Base-by-base conservation (phyloP, 176 grass and related monocot species). In the Phyllostachys edulis region DNA sequence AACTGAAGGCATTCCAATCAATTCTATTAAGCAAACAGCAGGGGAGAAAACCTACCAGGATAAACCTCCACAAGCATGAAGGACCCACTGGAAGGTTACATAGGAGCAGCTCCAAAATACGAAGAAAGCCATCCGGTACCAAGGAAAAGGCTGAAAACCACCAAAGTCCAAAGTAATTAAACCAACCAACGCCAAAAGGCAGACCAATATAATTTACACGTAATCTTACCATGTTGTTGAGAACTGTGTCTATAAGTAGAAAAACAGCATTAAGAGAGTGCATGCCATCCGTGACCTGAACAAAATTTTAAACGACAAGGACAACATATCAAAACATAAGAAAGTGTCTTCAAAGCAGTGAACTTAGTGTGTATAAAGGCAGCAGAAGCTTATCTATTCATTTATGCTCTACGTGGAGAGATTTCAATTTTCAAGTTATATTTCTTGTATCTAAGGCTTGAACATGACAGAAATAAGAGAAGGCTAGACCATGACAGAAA, bases 121-220 rank as follows among this genome's bases (percentile, higher is more conserved):
- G 87, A 99, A 99, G 65, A 94, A 99, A 64, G 88, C 89, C 24
- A 99, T 92, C 20, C 88, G 83, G 67, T 95, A 99, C 89, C 84
- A 94, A 34, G 93, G 96, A 82, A 99, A 96, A 79, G 88, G 90
- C 96, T 99, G 91, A 72, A 92, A 63, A 52, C 47, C 46, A 38
- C 45, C 24, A 38, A 83, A 14, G 68, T 84, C 76, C 62, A 46
- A 57, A 71, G 59, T 60, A 50, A 74, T 18, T 80, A 78, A 75
- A 73, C 50, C 51, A 91, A 68, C 26, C 18, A 34, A 71, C 3
- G 69, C 50, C 57, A 68, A 75, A 77, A 47, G n/a, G 11, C 7
- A 72, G 39, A 83, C 41, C 6, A 46, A 26, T 75, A 59, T 37
- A 63, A 74, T 38, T 42, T 50, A 62, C 6, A 42, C 39, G 50